Evolutionary conservation across 1,284 basidiomycete genomes (phyloP).

Genomic region (Apiotrichum veenhuisii): DNA sequence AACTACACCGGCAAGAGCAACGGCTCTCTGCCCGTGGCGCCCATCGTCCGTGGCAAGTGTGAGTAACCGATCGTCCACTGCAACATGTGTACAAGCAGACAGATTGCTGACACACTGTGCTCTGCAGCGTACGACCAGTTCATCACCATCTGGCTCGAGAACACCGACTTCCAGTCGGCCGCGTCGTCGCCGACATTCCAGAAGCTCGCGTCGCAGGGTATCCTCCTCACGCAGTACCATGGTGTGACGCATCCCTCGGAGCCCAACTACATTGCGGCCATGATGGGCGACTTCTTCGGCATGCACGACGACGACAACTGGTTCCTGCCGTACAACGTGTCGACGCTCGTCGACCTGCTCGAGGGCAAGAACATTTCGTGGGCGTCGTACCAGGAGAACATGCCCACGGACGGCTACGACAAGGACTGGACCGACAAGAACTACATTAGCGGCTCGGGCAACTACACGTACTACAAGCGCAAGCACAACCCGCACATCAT

Average conservation of each 20-base stretch:
- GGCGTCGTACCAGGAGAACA: conserved; percentile 55
- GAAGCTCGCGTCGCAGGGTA: conserved; percentile 56
- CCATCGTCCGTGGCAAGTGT: conserved; percentile 49
- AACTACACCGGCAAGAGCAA: conserved; percentile 51
- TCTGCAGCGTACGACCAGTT: conserved; percentile 57
- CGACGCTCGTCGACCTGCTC: conserved; percentile 62
- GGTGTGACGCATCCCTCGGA: conserved; percentile 56
- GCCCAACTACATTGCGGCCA: conserved; percentile 23
- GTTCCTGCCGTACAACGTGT: conserved; percentile 50
- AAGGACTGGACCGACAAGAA: conserved; percentile 52
- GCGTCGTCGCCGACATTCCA: conserved; percentile 52
- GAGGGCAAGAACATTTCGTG: conserved; percentile 57
- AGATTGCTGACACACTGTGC: no score
- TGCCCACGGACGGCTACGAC: conserved; percentile 58
- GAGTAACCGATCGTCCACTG: no score
- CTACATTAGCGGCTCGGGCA: conserved; percentile 52
- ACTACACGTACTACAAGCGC: conserved; percentile 52
- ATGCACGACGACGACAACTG: conserved; percentile 52
- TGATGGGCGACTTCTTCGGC: conserved; percentile 39
- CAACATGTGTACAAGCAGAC: no score
- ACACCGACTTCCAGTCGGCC: conserved; percentile 55
- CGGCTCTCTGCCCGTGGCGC: conserved; percentile 47
- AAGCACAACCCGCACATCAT: conserved; percentile 63
- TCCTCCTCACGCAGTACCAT: conserved; percentile 57
- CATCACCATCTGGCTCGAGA: conserved; percentile 50